Base-by-base conservation (phyloP, 108 stramenopile species). In the Parmales sp. region DNA sequence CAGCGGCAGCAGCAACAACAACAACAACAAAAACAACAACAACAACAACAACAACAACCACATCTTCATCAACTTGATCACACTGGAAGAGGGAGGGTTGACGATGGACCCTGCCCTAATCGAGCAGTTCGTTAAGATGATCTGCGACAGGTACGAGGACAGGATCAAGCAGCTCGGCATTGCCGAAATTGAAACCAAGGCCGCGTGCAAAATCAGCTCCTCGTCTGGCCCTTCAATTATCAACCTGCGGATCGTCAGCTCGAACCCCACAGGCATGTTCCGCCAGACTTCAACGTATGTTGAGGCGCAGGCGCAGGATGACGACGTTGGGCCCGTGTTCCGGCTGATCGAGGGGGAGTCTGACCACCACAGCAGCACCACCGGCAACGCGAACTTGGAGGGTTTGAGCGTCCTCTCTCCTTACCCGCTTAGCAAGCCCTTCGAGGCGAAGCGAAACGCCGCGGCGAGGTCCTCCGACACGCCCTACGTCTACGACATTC, bases 191-290 rank as follows among this genome's bases (percentile, higher is more conserved):
- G 98, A 98, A 80, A 84, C 92, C 6, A 90, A 89, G 69, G 79
- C 96, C 65, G 86, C 91, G n/a, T 91, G 90, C 69, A 74, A 82
- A 7, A 63, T 94, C 37, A 76, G 78, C 5, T 66, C 67, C 37
- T 93, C 83, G 49, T 88, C 89, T 36, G 84, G 82, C 18, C 90
- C 92, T 0, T n/a, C n/a, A n/a, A n/a, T n/a, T n/a, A 85, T 95
- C 60, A 84, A 95, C 26, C 70, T 98, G 4, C 91, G 98, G 6
- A 64, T 98, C 63, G 87, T 97, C 45, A 91, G 90, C 20, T 91
- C 92, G 54, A 98, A 97, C 74, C 96, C 96, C 6, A 97, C 98
- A 5, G 96, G 96, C 4, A 97, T 83, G 77, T 96, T 96, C 29
- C 91, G 93, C 23, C 86, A 93, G 16, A 82, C 98, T 72, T 94